Conservation (phyloP, 139 green algal genomes). For the Trebouxia sp. region DNA sequence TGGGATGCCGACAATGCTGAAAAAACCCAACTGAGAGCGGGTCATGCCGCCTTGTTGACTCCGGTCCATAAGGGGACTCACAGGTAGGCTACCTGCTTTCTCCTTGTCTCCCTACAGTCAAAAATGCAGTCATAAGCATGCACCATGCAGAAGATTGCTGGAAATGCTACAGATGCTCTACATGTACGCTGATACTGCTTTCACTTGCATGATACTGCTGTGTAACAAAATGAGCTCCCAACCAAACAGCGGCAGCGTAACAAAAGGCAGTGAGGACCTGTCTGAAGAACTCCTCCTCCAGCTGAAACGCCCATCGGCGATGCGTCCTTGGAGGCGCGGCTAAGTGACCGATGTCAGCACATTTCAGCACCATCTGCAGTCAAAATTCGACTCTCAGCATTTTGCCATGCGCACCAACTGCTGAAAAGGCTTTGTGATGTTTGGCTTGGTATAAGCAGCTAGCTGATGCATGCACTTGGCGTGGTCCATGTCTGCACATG, state of each 20-base stretch:
- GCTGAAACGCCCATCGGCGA: background rate
- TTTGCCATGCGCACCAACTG: background rate
- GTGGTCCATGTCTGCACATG: too few relatives aligned
- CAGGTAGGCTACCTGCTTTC: conserved; percentile 35
- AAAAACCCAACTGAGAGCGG: conserved; percentile 18
- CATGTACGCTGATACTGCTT: too few relatives aligned
- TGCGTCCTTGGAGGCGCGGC: background rate
- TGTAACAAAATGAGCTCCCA: too few relatives aligned
- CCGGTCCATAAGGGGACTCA: conserved; percentile 42
- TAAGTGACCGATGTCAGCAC: conserved; percentile 10
- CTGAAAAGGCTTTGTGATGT: too few relatives aligned
- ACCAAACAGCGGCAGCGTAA: background rate
- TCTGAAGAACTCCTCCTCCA: conserved; percentile 25
- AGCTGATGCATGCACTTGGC: too few relatives aligned
- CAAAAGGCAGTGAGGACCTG: background rate
- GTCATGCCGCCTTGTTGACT: background rate
- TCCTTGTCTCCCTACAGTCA: conserved; percentile 31
- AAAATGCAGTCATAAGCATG: background rate
- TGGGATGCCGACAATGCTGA: conserved; percentile 22
- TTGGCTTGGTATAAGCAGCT: too few relatives aligned
- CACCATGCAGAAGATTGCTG: background rate
- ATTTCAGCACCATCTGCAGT: conserved; percentile 27
- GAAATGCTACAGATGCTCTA: background rate
- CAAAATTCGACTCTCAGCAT: too few relatives aligned
- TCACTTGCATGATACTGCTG: too few relatives aligned